Base-by-base conservation (phyloP, 441 rosid species). In the Brassica hybrid region DNA sequence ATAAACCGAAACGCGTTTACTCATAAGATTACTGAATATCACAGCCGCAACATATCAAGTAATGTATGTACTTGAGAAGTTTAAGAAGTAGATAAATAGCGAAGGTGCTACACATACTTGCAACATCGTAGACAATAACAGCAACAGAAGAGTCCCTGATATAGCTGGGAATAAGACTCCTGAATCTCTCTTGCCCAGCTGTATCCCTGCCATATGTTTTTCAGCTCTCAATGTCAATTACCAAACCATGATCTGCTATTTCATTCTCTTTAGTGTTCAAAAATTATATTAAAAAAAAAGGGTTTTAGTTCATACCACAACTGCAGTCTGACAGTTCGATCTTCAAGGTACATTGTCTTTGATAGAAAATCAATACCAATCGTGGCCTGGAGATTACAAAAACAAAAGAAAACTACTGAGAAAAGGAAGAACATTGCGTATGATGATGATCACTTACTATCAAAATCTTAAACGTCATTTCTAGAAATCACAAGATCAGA, bases 331-430 rank as follows among this genome's bases (percentile, higher is more conserved):
- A 89, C 93, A 0, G 96, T 93, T 80, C 93, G 88, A 83, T 93
- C 96, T 86, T 91, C 96, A 74, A 93, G 94, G 84, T 93, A 93
- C 97, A 93, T 93, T 16, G 94, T 91, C 88, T 93, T 91, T 0
- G 98, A 93, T 27, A 93, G 85, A 79, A 93, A 93, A 86, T 93
- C 98, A 62, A 93, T 93, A 71, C 98, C 98, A 32, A 93, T 93
- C 19, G 95, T 93, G 13, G 98, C 98, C 97, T 93, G 84, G 83
- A 80, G 81, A 69, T 84, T 3, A 80, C 41, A 25, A 74, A 74
- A 72, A n/a, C 25, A 57, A 76, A 7, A 73, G 59, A 41, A 65
- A 65, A 45, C 10, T 69, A 7, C 63, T 23, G 27, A 23, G 3
- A 23, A 23, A 23, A 23, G 27, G 27, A 74, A 6, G 17, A 50